These are phyloP conservation scores for Chlamydomonas schloesseri DNA, from an alignment of 139 green algal genomes.

Conservation along the genomic window DNA sequence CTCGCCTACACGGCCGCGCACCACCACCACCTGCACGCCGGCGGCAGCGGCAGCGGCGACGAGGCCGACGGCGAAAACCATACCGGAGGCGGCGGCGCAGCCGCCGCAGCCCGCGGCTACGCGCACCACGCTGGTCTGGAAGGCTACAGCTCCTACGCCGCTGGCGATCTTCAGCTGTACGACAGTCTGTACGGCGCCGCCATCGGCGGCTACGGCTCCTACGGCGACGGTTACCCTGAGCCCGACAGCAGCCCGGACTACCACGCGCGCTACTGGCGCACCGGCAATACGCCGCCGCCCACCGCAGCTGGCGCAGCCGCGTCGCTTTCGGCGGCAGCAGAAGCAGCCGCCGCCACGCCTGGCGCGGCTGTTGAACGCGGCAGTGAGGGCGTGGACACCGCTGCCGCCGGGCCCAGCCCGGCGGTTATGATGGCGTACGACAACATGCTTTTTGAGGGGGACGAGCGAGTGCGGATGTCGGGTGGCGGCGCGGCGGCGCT, in stretches of 20 bases:
- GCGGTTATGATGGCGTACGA: too few species aligned
- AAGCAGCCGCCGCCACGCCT: neutral
- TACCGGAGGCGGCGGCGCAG: neutral
- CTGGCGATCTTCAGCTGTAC: neutral
- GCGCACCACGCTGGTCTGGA: too few species aligned
- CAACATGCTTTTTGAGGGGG: neutral
- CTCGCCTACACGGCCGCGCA: constrained; percentile 38
- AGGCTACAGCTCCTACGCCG: too few species aligned
- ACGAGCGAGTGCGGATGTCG: neutral
- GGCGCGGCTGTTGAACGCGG: too few species aligned
- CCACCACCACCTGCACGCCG: neutral
- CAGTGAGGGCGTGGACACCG: too few species aligned
- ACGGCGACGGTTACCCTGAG: neutral
- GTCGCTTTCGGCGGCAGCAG: neutral
- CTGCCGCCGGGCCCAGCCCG: too few species aligned
- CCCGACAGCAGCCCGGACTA: neutral
- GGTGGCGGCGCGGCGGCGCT: too few species aligned
- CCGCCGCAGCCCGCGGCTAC: too few species aligned
- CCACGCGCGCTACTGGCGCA: neutral
- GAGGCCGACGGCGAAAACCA: neutral
- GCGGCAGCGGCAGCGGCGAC: neutral
- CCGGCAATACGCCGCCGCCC: neutral
- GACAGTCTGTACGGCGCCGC: too few species aligned
- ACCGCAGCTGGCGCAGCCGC: neutral
- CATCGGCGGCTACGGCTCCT: neutral